Conservation (phyloP, 2,329 filamentous ascomycete genomes). For the Fusarium penzigii region DNA sequence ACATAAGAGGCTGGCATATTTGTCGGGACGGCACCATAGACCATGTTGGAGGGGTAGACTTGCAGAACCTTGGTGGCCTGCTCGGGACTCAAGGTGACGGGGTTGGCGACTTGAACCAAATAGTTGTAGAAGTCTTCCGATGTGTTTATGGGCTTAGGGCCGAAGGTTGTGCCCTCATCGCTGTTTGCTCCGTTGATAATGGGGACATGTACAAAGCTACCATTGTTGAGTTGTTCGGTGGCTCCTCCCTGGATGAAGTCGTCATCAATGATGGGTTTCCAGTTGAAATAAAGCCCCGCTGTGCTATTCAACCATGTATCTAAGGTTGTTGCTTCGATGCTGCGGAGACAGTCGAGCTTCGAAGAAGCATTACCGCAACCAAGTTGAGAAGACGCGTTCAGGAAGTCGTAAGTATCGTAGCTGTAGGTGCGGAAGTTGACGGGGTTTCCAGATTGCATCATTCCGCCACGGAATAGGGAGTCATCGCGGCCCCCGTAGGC, state of each 20-base stretch:
- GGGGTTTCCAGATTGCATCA: conserved; percentile 12
- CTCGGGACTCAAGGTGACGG: too few species aligned
- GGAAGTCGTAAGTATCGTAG: too few species aligned
- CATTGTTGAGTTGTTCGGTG: conserved; percentile 4
- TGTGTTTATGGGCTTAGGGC: conserved; percentile 9
- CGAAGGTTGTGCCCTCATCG: conserved; percentile 15
- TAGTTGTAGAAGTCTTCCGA: conserved; percentile 2
- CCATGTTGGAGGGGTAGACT: too few species aligned
- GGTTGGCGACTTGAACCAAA: too few species aligned
- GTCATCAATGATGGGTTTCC: conserved; percentile 12
- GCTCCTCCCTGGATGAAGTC: conserved; percentile 8
- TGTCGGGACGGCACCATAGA: too few species aligned
- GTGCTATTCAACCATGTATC: conserved; percentile 11
- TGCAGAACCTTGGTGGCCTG: too few species aligned
- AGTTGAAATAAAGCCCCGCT: conserved; percentile 2
- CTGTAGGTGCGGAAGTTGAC: too few species aligned
- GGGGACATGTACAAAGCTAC: conserved; percentile 14
- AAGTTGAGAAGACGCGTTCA: too few species aligned
- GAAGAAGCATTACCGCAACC: too few species aligned
- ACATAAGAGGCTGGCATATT: too few species aligned
- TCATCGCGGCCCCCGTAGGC: conserved; percentile 15
- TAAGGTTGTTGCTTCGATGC: too few species aligned
- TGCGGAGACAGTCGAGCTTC: too few species aligned
- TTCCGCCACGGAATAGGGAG: conserved; percentile 7
- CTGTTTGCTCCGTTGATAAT: conserved; percentile 10